Evolutionary conservation across 345 rosid genomes (phyloP), one percentile per base, ranked within the genome.

Genomic region (Reutealis trisperma): DNA sequence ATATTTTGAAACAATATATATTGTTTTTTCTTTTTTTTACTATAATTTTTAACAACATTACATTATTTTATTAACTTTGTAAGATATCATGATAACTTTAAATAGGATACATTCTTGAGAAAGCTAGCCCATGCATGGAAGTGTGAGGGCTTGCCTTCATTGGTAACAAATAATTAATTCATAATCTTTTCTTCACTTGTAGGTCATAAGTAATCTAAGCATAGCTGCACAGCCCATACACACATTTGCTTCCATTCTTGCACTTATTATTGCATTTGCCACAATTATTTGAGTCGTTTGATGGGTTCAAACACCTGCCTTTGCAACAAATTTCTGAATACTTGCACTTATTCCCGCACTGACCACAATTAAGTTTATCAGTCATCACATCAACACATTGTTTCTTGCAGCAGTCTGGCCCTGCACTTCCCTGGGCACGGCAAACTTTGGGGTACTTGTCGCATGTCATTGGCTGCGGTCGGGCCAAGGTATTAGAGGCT

Each of bases 221-320:
- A 69, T 89, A 91, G 78, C 63, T 85, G 78, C 94, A 89, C 89
- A 89, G 83, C 16, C 93, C 91, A 78, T 78, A 86, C 13, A 75
- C 70, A 57, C 94, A 88, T 10, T 71, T 25, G 52, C 76, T 86
- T 25, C 89, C 89, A 79, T 88, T 89, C 64, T 84, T 68, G 79
- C 93, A 91, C 82, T 75, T 82, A 71, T 83, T 91, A 78, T 74
- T 80, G 85, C 92, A 91, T 15, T 81, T 87, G n/a, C 93, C 93
- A 54, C 93, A 91, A 34, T 91, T 86, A 45, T 84, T 82, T 72
- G 12, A 81, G 80, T 83, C 76, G 47, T 75, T 83, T 88, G 73
- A 84, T 13, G 89, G 84, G 63, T 91, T 91, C 71, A 89, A 91
- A 77, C 94, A 91, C 73, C 73, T 34, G 32, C 90, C 93, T 8